These are phyloP conservation scores for Neurospora discreta DNA, from an alignment of 495 filamentous ascomycete genomes.

Conservation along the genomic window DNA sequence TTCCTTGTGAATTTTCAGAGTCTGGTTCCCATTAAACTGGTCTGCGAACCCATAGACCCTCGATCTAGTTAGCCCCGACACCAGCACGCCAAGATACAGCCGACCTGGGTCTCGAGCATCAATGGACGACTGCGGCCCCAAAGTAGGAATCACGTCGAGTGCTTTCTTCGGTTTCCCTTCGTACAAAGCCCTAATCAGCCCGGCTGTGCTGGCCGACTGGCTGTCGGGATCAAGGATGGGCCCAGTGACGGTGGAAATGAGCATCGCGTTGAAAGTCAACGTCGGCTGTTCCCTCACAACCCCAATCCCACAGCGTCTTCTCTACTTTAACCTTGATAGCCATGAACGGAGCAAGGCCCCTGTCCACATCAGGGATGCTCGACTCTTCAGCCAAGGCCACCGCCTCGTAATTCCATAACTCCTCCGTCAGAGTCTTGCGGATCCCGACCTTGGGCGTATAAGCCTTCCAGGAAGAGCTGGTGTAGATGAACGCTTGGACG, in stretches of 20 bases:
- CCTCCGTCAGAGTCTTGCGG: constrained; percentile 7
- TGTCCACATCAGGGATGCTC: constrained; percentile 1
- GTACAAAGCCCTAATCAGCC: constrained; percentile 11
- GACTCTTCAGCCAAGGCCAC: constrained; percentile 6
- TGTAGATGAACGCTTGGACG: constrained; percentile 17
- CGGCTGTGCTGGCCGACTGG: constrained; percentile 15
- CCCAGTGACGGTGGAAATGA: constrained; percentile 17
- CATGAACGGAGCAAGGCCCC: constrained; percentile 17
- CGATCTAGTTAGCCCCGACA: constrained; percentile 12
- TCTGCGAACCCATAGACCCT: constrained; percentile 16
- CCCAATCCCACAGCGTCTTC: constrained; percentile 21
- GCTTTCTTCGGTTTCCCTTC: constrained; percentile 5
- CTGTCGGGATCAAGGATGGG: constrained; percentile 12
- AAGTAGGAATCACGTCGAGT: neutral
- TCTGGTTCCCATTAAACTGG: constrained; percentile 14
- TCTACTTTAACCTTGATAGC: constrained; percentile 15
- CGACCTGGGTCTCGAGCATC: constrained; percentile 15
- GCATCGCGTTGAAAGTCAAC: constrained; percentile 18
- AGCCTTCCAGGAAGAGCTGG: constrained; percentile 16
- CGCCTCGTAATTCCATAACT: constrained; percentile 16
- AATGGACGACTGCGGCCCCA: constrained; percentile 17
- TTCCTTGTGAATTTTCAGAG: constrained; percentile 12
- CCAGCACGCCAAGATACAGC: constrained; percentile 19
- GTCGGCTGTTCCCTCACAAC: constrained; percentile 14
- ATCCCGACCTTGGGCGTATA: constrained; percentile 14